Conservation (phyloP, 2,329 filamentous ascomycete genomes). For the Decorospora gaudefroyi region DNA sequence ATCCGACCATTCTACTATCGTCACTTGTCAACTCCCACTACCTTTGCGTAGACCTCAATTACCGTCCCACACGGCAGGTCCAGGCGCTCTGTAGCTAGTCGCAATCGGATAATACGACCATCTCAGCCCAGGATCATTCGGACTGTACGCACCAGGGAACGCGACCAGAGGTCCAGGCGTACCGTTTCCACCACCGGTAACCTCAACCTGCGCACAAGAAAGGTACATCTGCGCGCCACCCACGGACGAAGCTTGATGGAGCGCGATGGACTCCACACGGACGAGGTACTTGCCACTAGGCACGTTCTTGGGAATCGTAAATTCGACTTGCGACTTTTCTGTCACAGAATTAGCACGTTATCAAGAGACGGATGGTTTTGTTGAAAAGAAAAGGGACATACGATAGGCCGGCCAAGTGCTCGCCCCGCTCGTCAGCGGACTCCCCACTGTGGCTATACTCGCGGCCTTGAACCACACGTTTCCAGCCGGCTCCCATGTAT, state of each 20-base stretch:
- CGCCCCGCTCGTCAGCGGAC: conserved; percentile 29
- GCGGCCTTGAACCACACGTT: conserved; percentile 43
- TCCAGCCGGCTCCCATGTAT: conserved; percentile 35
- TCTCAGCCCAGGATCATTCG: conserved; percentile 36
- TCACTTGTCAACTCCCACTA: too few species aligned
- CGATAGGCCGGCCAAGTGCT: conserved; percentile 39
- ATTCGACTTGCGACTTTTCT: conserved; percentile 39
- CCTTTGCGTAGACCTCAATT: conserved; percentile 1
- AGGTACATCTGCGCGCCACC: conserved; percentile 53
- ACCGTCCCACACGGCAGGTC: conserved; percentile 33
- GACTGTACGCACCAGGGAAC: conserved; percentile 50
- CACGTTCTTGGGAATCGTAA: conserved; percentile 45
- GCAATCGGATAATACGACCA: conserved; percentile 39
- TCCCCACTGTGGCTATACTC: conserved; percentile 29
- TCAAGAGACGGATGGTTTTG: neutral
- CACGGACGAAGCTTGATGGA: conserved; percentile 46
- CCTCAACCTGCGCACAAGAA: conserved; percentile 52
- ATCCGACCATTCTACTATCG: too few species aligned
- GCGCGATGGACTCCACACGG: conserved; percentile 53
- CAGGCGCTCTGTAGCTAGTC: conserved; percentile 36
- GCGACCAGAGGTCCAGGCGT: conserved; percentile 47
- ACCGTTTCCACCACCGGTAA: conserved; percentile 47
- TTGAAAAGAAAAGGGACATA: conserved; percentile 9
- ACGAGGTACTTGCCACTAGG: conserved; percentile 53
- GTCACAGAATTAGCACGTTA: neutral